Percentiles rank a stretch among this genome's conserved stretches.
phyloP scores from a whole-genome alignment of 305 asterid genomes.

The Fraxinus baroniana region DNA sequence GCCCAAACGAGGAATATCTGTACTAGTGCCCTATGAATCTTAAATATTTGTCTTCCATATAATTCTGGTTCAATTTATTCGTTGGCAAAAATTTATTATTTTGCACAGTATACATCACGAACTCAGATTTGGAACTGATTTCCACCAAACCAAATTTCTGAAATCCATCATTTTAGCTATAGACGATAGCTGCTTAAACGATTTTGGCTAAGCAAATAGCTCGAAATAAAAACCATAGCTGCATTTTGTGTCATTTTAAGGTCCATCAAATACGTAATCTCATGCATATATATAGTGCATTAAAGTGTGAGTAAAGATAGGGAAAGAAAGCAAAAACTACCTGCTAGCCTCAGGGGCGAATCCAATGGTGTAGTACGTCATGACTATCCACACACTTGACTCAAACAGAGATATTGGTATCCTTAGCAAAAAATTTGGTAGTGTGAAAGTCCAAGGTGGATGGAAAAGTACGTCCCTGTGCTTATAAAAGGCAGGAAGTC shows the following conservation, averaged over 20 bases:
- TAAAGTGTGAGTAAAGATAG: neutral
- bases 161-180: neutral
- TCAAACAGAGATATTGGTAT: slow-evolving; percentile 59
- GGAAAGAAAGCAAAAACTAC: slow-evolving; percentile 18
- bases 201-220: neutral
- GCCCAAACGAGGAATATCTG: neutral
- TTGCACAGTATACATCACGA: neutral
- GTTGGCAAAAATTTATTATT: neutral
- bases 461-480: slow-evolving; percentile 62
- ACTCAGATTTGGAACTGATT: neutral
- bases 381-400: slow-evolving; percentile 49
- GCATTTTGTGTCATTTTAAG: neutral
- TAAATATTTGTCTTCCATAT: neutral
- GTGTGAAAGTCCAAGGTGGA: slow-evolving; percentile 59
- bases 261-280: neutral
- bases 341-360: slow-evolving; percentile 65
- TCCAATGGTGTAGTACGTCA: slow-evolving; percentile 55
- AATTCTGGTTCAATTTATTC: neutral
- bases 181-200: neutral
- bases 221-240: neutral
- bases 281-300: neutral
- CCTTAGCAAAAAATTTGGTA: slow-evolving; percentile 51
- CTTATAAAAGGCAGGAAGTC: slow-evolving; percentile 62
- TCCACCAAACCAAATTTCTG: neutral
- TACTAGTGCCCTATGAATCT: neutral